phyloP scores from a whole-genome alignment of 208 protist genomes.

The Leishmania aethiopica region DNA sequence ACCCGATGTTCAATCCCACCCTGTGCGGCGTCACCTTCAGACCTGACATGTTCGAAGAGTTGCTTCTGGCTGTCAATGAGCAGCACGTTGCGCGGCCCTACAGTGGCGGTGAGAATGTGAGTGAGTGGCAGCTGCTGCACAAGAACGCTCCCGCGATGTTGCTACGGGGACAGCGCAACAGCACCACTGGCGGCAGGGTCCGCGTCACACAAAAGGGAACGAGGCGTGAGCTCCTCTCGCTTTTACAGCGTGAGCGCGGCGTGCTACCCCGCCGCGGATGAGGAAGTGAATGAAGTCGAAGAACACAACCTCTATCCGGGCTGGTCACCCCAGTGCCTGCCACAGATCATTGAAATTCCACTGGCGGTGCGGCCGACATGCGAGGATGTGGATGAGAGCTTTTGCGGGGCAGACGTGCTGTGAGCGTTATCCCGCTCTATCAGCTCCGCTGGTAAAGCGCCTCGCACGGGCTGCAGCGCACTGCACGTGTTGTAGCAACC shows the following conservation, averaged over 20 bases:
- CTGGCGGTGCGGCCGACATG: constrained; percentile 35
- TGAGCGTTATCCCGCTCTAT: constrained; percentile 1
- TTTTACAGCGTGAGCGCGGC: constrained; percentile 5
- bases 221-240: constrained; percentile 11
- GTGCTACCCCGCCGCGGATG: constrained; percentile 28
- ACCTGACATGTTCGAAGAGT: constrained; percentile 43
- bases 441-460: not conserved
- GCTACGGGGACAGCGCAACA: constrained; percentile 14
- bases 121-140: constrained; percentile 46
- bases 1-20: constrained; percentile 41
- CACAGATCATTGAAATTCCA: constrained; percentile 46
- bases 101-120: constrained; percentile 36
- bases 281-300: constrained; percentile 38
- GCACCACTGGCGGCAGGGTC: not conserved
- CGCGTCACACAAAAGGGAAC: constrained; percentile 5
- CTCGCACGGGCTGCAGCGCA: not conserved
- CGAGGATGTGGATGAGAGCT: constrained; percentile 30
- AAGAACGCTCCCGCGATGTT: constrained; percentile 27
- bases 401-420: constrained; percentile 3
- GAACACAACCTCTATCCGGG: constrained; percentile 42
- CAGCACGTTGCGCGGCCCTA: constrained; percentile 39
- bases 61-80: constrained; percentile 45
- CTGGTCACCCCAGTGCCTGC: constrained; percentile 57
- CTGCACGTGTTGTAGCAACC: not conserved
- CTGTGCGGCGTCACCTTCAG: constrained; percentile 38